phyloP scores from a whole-genome alignment of 1,139 yeast species.

The Geotrichum histeridarum region DNA sequence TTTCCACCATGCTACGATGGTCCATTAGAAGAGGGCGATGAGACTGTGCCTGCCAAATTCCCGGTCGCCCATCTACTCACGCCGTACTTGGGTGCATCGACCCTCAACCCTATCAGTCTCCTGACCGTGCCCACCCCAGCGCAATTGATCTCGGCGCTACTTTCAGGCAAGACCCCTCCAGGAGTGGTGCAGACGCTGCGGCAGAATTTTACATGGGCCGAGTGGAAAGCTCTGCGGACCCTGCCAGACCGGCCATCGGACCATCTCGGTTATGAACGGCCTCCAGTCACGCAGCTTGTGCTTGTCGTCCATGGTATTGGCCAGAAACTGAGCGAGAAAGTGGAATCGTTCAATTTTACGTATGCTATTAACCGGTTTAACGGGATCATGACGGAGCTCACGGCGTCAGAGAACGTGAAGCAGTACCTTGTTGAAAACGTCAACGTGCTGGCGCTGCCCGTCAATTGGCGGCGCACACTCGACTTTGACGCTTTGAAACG shows the following conservation, averaged over 20 bases:
- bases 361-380: conserved; percentile 76
- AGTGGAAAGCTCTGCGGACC: conserved; percentile 29
- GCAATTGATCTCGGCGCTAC: conserved; percentile 27
- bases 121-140: conserved; percentile 24
- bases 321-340: conserved; percentile 73
- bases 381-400: conserved; percentile 34
- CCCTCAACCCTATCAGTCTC: conserved; percentile 25
- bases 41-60: conserved; percentile 8
- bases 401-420: conserved; percentile 29
- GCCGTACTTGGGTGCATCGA: conserved; percentile 20
- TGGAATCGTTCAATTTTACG: conserved; percentile 78
- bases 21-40: conserved; percentile 1
- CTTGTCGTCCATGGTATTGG: conserved; percentile 93
- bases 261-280: conserved; percentile 28
- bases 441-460: conserved; percentile 38
- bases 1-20: conserved; percentile 30
- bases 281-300: conserved; percentile 50
- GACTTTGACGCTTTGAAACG: conserved; percentile 33
- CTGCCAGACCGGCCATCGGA: conserved; percentile 35
- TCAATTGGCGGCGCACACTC: conserved; percentile 41
- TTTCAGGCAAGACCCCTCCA: conserved; percentile 31
- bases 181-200: conserved; percentile 29
- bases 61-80: conserved; percentile 29
- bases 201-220: conserved; percentile 32
- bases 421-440: conserved; percentile 26